phyloP scores from a whole-genome alignment of 257 asterid genomes.

The Avicennia marina region DNA sequence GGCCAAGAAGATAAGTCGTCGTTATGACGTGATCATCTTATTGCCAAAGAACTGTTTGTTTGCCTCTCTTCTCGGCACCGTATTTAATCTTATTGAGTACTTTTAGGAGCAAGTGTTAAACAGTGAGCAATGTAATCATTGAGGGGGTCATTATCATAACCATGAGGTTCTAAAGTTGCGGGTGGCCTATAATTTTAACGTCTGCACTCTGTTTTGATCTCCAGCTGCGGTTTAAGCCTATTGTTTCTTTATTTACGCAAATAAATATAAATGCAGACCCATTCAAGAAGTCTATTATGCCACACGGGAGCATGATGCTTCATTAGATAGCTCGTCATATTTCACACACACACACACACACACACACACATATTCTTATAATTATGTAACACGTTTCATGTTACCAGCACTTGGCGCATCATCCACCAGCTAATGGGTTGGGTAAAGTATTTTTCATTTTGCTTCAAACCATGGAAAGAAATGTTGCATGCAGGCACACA shows the following conservation, averaged over 20 bases:
- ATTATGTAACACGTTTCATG: too few species aligned
- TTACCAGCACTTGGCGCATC: too few species aligned
- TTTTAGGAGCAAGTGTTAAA: too few species aligned
- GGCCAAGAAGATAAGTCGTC: slow-evolving; percentile 8
- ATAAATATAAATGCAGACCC: neutral
- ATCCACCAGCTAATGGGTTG: too few species aligned
- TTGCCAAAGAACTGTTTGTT: neutral
- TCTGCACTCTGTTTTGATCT: neutral
- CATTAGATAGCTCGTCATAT: too few species aligned
- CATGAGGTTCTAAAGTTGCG: neutral
- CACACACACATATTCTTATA: too few species aligned
- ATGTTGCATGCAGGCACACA: too few species aligned
- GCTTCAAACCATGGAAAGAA: too few species aligned
- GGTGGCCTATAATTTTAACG: neutral
- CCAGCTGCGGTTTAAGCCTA: neutral
- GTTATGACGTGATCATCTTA: slow-evolving; percentile 19
- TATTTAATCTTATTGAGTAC: neutral
- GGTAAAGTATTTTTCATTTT: too few species aligned
- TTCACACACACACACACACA: too few species aligned
- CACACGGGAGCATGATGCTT: too few species aligned
- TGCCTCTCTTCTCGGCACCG: slow-evolving; percentile 4
- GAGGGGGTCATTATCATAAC: slow-evolving; percentile 16
- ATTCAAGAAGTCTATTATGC: too few species aligned
- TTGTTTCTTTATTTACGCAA: neutral
- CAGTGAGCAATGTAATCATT: slow-evolving; percentile 14